Evolutionary conservation across 768 basidiomycete species (phyloP), one percentile per base, ranked within the genome.

Genomic region (Postia placenta): DNA sequence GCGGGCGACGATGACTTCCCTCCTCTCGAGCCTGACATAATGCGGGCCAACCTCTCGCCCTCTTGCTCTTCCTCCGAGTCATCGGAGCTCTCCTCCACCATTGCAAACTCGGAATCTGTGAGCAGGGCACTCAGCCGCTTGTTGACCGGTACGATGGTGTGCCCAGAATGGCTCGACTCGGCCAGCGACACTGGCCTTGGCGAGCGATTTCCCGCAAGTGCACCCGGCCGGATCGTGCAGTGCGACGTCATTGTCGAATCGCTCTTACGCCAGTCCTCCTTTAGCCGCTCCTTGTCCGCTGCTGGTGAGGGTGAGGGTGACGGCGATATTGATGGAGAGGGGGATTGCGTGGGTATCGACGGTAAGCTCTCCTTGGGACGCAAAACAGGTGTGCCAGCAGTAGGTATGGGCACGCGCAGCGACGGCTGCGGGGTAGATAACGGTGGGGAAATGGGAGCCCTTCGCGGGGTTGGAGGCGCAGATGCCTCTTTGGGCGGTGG

Each of bases 231-330:
- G 48, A 87, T 78, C 17, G 87, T 89, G 53, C 78, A 77, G 60
- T 83, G 81, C 58, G 85, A 83, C 28, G 60, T 60, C 60, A 83
- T 79, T n/a, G 86, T 88, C 5, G 87, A 82, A 64, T 91, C 87
- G 56, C 87, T 88, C 67, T 85, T 87, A 59, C 87, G 70, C 83
- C 87, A 85, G 26, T 74, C 72, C 54, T 90, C 87, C 69, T 84
- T 89, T 59, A 61, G 57, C 51, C 71, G 70, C 52, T 70, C 72
- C 20, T 62, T 66, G 17, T 54, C 28, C 50, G 52, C 53, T 26
- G 49, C 53, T 25, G 36, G 42, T 15, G 50, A 24, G n/a, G 26
- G 15, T 15, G 45, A 45, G 14, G 56, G 48, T 11, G 50, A 42
- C 11, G 45, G 20, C 2, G 53, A 48, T 9, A 43, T 39, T n/a